A percentile compares a stretch with the other conserved stretches of the same genome.
These are phyloP conservation scores for Aspergillus homomorphus DNA, from an alignment of 495 filamentous ascomycete genomes.

Conservation along the genomic window DNA sequence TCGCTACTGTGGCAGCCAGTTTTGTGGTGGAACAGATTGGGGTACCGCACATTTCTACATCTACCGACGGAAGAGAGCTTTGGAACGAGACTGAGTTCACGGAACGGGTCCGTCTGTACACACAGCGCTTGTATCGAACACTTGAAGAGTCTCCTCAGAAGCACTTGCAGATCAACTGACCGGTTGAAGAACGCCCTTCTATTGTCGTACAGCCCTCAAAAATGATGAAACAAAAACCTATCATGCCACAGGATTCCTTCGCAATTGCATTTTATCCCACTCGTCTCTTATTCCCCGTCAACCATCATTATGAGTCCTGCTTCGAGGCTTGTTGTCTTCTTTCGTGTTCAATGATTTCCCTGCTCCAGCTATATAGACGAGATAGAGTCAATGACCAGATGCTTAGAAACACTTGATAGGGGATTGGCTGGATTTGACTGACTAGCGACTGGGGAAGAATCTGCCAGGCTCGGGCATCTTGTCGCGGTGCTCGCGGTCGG, in stretches of 20 bases:
- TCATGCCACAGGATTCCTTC: slow-evolving; percentile 27
- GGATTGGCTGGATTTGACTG: slow-evolving; percentile 39
- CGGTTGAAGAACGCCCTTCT: slow-evolving; percentile 44
- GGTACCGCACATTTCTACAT: slow-evolving; percentile 58
- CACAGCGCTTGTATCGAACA: slow-evolving; percentile 46
- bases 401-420: slow-evolving; percentile 2
- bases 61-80: slow-evolving; percentile 57
- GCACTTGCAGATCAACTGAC: slow-evolving; percentile 46
- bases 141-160: slow-evolving; percentile 45
- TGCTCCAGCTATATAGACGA: slow-evolving; percentile 70
- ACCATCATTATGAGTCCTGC: slow-evolving; percentile 49
- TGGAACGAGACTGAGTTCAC: slow-evolving; percentile 71
- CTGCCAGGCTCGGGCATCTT: slow-evolving; percentile 82
- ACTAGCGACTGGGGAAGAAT: slow-evolving; percentile 97
- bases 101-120: slow-evolving; percentile 53
- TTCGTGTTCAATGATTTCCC: slow-evolving; percentile 87
- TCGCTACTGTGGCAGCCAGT: slow-evolving; percentile 82
- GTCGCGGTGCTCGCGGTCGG: slow-evolving; percentile 72
- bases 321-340: slow-evolving; percentile 49
- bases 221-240: slow-evolving; percentile 36
- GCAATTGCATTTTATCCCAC: slow-evolving; percentile 16
- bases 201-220: slow-evolving; percentile 44
- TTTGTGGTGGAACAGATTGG: slow-evolving; percentile 95
- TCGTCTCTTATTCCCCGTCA: neutral
- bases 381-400: slow-evolving; percentile 20